A percentile compares a stretch with the other conserved stretches of the same genome.
Evolutionary conservation across 1,284 basidiomycete species (phyloP).

Genomic region (Spongiforma sp.): DNA sequence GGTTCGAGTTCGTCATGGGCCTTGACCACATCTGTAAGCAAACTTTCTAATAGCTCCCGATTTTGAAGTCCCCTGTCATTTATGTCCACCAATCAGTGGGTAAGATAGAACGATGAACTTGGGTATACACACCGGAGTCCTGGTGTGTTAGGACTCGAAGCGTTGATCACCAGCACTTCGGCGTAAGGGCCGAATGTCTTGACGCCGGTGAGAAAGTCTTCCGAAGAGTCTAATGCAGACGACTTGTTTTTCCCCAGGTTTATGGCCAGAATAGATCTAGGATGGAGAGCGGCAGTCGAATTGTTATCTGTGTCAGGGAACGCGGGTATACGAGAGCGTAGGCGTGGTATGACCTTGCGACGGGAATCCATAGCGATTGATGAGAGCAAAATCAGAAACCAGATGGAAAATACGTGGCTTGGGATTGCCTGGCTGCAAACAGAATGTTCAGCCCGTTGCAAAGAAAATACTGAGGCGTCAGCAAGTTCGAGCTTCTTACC

Average conservation of each 20-base stretch:
- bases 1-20: constrained; percentile 73
- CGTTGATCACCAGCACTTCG: constrained; percentile 95
- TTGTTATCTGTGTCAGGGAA: constrained; percentile 46
- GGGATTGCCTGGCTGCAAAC: constrained; percentile 83
- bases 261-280: constrained; percentile 83
- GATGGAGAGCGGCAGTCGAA: constrained; percentile 70
- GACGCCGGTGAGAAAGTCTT: constrained; percentile 90
- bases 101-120: constrained; percentile 4
- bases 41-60: constrained; percentile 70
- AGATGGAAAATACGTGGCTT: constrained; percentile 94
- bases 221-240: constrained; percentile 80
- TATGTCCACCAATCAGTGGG: not conserved
- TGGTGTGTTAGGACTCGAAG: constrained; percentile 97
- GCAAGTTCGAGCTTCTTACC: constrained; percentile 49
- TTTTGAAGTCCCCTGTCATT: constrained; percentile 79
- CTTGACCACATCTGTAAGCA: constrained; percentile 76
- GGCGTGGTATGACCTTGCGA: constrained; percentile 89
- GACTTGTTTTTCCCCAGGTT: constrained; percentile 99
- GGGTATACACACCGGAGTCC: constrained; percentile 70
- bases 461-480: not conserved
- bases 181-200: constrained; percentile 86
- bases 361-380: constrained; percentile 99
- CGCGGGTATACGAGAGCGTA: constrained; percentile 73
- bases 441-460: constrained; percentile 10
- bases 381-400: constrained; percentile 80